phyloP scores from a whole-genome alignment of 495 filamentous ascomycete species.

The Elaphomyces granulatus region DNA sequence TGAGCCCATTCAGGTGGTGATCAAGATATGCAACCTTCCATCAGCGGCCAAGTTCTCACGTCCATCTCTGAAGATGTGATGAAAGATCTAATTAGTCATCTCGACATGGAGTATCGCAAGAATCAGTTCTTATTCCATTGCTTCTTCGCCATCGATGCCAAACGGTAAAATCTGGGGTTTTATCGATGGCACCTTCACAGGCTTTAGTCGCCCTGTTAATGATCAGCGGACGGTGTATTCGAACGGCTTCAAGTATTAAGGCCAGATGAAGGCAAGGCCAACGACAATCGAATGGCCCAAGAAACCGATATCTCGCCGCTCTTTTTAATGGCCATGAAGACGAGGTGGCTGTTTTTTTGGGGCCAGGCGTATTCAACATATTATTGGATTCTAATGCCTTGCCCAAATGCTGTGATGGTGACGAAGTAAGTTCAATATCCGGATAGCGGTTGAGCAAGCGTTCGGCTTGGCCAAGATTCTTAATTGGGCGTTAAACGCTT shows the following conservation, averaged over 20 bases:
- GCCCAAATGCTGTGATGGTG: not conserved
- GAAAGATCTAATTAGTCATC: not conserved
- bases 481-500: not conserved
- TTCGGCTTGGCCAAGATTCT: not conserved
- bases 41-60: not conserved
- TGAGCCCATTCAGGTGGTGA: too few relatives aligned
- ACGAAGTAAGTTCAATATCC: not conserved
- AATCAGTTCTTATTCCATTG: not conserved
- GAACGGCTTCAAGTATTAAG: not conserved
- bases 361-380: not conserved
- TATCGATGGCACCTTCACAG: too few relatives aligned
- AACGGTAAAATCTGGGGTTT: not conserved
- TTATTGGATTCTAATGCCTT: not conserved
- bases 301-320: not conserved
- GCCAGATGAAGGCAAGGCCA: not conserved
- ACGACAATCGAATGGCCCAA: not conserved
- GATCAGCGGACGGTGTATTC: not conserved
- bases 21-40: not conserved
- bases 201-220: too few relatives aligned
- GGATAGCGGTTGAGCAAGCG: not conserved
- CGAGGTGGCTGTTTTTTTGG: not conserved
- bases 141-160: not conserved
- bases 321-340: not conserved
- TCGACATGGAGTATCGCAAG: not conserved
- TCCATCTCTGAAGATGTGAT: not conserved